A percentile compares a stretch with the other conserved stretches of the same genome.
Evolutionary conservation across 805 yeast genomes (phyloP).

Genomic region (Pichia kluyveri): DNA sequence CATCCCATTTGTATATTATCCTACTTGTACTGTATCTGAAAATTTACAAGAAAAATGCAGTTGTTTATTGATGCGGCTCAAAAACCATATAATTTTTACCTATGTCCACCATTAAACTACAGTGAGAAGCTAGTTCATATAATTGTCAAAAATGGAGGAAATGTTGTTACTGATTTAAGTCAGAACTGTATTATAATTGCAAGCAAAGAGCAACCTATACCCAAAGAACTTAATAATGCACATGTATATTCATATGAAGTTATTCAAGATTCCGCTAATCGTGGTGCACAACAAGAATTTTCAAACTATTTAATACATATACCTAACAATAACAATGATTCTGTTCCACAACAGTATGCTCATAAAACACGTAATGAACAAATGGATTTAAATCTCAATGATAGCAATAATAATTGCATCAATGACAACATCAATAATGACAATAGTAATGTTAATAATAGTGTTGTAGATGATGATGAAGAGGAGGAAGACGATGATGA

Average conservation of each 20-base stretch:
- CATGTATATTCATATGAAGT: constrained; percentile 13
- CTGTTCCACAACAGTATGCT: constrained; percentile 2
- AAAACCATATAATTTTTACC: constrained; percentile 13
- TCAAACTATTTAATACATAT: constrained; percentile 10
- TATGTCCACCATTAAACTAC: constrained; percentile 11
- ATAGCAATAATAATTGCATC: not conserved
- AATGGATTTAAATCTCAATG: not conserved
- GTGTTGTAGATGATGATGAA: not conserved
- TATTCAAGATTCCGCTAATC: constrained; percentile 11
- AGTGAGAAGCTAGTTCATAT: constrained; percentile 6
- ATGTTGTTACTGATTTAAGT: constrained; percentile 8
- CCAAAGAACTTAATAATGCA: constrained; percentile 9
- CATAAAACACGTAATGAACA: not conserved
- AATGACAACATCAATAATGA: not conserved
- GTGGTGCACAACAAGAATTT: constrained; percentile 12
- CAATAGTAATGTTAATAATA: not conserved
- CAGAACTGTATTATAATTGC: constrained; percentile 11
- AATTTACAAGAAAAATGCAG: not conserved
- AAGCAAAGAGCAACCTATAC: constrained; percentile 4
- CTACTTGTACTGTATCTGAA: too few relatives aligned
- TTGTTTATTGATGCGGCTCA: constrained; percentile 9
- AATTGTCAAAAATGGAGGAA: constrained; percentile 14
- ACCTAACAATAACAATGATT: constrained; percentile 4
- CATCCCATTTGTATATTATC: too few relatives aligned
- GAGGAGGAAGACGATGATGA: too few relatives aligned